phyloP scores from a whole-genome alignment of 2,329 filamentous ascomycete genomes.

The Gnomoniopsis sp. region DNA sequence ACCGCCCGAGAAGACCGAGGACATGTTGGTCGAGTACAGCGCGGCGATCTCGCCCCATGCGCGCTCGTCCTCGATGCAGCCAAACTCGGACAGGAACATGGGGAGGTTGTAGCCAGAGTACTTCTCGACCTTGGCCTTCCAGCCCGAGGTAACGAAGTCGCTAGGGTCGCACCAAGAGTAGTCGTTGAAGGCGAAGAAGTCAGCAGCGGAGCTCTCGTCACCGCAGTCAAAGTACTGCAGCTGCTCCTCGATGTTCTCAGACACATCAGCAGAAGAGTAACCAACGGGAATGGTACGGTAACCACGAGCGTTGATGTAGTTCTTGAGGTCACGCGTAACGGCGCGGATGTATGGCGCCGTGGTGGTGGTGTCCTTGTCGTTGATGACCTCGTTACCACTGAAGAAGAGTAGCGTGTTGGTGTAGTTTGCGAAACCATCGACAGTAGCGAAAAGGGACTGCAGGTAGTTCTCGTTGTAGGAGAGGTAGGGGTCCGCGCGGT shows the following conservation, averaged over 20 bases:
- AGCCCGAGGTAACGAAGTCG: slow-evolving; percentile 68
- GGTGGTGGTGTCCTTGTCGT: slow-evolving; percentile 61
- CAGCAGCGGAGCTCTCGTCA: slow-evolving; percentile 73
- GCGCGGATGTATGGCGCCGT: slow-evolving; percentile 75
- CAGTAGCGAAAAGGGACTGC: slow-evolving; percentile 79
- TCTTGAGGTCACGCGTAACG: slow-evolving; percentile 71
- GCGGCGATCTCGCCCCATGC: slow-evolving; percentile 75
- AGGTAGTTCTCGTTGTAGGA: slow-evolving; percentile 90
- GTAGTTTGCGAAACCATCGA: slow-evolving; percentile 80
- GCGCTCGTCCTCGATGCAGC: slow-evolving; percentile 78
- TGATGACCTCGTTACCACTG: slow-evolving; percentile 78
- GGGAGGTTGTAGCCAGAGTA: slow-evolving; percentile 84
- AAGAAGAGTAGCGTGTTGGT: slow-evolving; percentile 85
- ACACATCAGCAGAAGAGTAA: slow-evolving; percentile 76
- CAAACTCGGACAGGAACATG: slow-evolving; percentile 93
- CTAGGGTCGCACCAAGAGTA: slow-evolving; percentile 83
- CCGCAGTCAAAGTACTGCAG: slow-evolving; percentile 94
- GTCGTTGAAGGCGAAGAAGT: slow-evolving; percentile 82
- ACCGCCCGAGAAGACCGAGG: slow-evolving; percentile 88
- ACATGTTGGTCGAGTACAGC: slow-evolving; percentile 83
- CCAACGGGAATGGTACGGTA: slow-evolving; percentile 70
- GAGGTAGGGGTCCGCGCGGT: slow-evolving; percentile 63
- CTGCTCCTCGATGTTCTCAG: slow-evolving; percentile 80
- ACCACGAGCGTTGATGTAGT: slow-evolving; percentile 60
- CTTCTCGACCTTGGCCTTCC: slow-evolving; percentile 84